phyloP scores from a whole-genome alignment of 345 rosid genomes.

The Kernera saxatilis region DNA sequence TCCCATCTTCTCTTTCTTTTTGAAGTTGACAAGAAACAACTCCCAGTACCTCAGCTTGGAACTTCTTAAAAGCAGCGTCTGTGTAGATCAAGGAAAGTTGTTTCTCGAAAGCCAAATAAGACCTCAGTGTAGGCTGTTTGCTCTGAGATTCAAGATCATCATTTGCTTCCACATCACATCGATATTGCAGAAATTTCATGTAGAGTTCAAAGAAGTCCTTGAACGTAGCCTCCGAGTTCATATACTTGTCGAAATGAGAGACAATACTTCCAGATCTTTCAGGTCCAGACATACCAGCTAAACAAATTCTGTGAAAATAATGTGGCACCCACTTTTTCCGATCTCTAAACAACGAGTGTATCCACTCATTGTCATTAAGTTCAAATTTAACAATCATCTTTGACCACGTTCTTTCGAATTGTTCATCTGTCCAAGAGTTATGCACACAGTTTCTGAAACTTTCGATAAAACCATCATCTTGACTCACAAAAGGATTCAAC shows the following conservation, averaged over 20 bases:
- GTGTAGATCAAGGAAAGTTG: conserved; percentile 41
- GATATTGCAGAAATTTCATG: conserved; percentile 31
- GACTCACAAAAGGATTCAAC: conserved; percentile 27
- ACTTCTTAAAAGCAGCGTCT: conserved; percentile 44
- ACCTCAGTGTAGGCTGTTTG: conserved; percentile 39
- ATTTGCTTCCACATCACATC: conserved; percentile 39
- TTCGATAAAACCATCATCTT: conserved; percentile 34
- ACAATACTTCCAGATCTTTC: conserved; percentile 21
- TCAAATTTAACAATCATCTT: conserved; percentile 39
- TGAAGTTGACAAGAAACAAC: conserved; percentile 47
- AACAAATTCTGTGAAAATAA: conserved; percentile 30
- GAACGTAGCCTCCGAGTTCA: conserved; percentile 28
- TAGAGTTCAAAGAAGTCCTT: conserved; percentile 41
- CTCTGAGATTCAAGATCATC: conserved; percentile 41
- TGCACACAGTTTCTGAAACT: conserved; percentile 39
- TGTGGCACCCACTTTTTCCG: conserved; percentile 45
- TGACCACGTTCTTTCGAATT: conserved; percentile 43
- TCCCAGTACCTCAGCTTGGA: conserved; percentile 48
- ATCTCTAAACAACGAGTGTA: conserved; percentile 43
- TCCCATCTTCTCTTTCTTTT: conserved; percentile 36
- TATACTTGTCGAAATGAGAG: conserved; percentile 25
- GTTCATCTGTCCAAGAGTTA: conserved; percentile 43
- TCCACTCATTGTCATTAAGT: conserved; percentile 36
- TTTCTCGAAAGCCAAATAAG: conserved; percentile 45
- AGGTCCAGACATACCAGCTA: conserved; percentile 32